A percentile compares a stretch with the other conserved stretches of the same genome.
phyloP scores from a whole-genome alignment of 352 stramenopile species.

The Phytopythium kandeliae region DNA sequence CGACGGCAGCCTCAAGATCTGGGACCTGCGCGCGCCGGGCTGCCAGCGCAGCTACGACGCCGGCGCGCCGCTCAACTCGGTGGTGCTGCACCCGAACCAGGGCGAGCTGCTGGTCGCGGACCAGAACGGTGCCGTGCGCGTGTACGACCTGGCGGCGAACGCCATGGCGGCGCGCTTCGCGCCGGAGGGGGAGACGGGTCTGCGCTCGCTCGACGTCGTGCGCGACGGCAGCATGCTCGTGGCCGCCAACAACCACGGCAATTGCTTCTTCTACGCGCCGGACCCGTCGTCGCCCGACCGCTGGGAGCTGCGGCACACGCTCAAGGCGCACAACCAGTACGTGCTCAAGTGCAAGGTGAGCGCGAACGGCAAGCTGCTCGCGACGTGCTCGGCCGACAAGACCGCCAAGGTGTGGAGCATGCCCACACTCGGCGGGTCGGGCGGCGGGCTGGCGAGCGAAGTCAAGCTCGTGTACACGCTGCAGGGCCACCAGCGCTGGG shows the following conservation, averaged over 20 bases:
- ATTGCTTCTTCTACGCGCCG: constrained; percentile 90
- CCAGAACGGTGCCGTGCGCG: constrained; percentile 91
- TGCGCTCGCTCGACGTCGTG: constrained; percentile 92
- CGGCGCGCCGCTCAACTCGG: constrained; percentile 91
- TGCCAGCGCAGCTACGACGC: constrained; percentile 88
- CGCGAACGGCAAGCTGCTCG: constrained; percentile 80
- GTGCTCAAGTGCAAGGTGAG: constrained; percentile 89
- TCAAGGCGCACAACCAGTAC: constrained; percentile 89
- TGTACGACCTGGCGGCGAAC: constrained; percentile 89
- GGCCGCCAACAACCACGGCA: constrained; percentile 92
- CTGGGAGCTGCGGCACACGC: constrained; percentile 60
- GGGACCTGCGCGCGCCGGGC: constrained; percentile 85
- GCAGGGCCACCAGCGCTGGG: constrained; percentile 93
- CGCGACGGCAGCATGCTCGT: constrained; percentile 90
- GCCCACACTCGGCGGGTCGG: constrained; percentile 11
- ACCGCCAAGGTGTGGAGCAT: constrained; percentile 90
- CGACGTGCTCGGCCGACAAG: constrained; percentile 92
- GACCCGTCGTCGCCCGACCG: constrained; percentile 45
- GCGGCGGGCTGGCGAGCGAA: constrained; percentile 20
- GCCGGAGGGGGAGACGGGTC: constrained; percentile 52
- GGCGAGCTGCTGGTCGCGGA: constrained; percentile 80
- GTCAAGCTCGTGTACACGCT: constrained; percentile 70
- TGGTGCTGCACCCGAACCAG: constrained; percentile 95
- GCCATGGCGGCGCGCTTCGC: constrained; percentile 56
- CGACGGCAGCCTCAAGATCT: constrained; percentile 95